Evolutionary conservation across 164 flowering plant genomes (phyloP), one percentile per base, ranked within the genome.

Genomic region (Stephania cephalantha): DNA sequence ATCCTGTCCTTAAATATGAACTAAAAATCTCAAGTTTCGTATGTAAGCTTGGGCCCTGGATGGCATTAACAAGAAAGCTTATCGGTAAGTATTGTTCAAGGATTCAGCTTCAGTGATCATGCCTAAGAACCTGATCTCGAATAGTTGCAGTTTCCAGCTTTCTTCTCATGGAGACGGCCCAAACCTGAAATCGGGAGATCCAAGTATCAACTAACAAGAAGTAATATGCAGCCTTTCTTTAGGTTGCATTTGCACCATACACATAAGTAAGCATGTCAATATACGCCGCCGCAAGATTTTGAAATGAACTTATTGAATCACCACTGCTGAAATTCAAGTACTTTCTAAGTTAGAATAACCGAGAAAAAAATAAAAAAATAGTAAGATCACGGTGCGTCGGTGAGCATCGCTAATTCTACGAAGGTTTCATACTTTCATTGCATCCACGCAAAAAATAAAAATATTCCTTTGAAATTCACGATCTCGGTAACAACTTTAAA

Each of bases 1-100:
- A 80, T 82, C 64, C 53, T 74, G 35, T 8, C 6, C 13, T 55
- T 61, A 75, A 65, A 64, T 13, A 18, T 44, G 11, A 52, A 48
- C 9, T 66, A 66, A 69, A 48, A 22, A 46, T 18, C 22, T n/a
- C 48, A 64, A 25, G 2, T 2, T 18, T 4, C 2, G 48, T 2
- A 63, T 18, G 35, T 66, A 11, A 31, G 31, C 29, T 31, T 20
- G 11, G n/a, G 52, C 65, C 11, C 45, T 31, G 46, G 63, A 22
- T 52, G 7, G n/a, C 63, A 71, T 20, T n/a, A n/a, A 6, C 9
- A 18, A 48, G 13, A 70, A 25, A 35, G 45, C 70, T 20, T 66
- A 20, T n/a, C 8, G 7, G 4, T 67, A 67, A 1, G 8, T 48
- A 8, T 48, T 48, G 53, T 12, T 48, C 53, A 48, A 8, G 53